These are phyloP conservation scores for Diaporthe eres DNA, from an alignment of 2,329 filamentous ascomycete species.

Conservation along the genomic window DNA sequence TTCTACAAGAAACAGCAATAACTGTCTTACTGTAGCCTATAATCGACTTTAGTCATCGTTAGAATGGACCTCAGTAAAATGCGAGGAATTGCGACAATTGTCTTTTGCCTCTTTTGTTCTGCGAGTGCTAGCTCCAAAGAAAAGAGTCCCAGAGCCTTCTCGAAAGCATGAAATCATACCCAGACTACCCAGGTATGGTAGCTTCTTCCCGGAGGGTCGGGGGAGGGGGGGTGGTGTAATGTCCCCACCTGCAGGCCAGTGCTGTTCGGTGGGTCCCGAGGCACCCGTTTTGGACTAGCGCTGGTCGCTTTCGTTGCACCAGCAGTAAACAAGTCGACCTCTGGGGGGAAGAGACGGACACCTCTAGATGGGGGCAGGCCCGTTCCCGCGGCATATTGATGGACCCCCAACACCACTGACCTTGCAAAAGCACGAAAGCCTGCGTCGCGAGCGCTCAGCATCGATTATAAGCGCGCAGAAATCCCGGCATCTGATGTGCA, in stretches of 20 bases:
- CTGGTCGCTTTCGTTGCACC: not conserved
- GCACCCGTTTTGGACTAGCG: constrained; percentile 35
- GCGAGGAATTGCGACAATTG: not conserved
- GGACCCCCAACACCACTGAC: constrained; percentile 17
- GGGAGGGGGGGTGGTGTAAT: not conserved
- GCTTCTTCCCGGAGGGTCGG: no score
- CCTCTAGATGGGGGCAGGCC: constrained; percentile 33
- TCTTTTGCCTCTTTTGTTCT: not conserved
- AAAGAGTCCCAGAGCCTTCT: no score
- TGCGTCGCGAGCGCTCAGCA: constrained; percentile 37
- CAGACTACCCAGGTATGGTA: no score
- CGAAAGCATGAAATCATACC: not conserved
- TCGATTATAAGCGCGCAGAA: constrained; percentile 41
- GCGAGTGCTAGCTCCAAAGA: not conserved
- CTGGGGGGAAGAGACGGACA: constrained; percentile 4
- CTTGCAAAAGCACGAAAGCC: constrained; percentile 28
- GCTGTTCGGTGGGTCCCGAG: constrained; percentile 6
- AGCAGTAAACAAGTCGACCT: constrained; percentile 38
- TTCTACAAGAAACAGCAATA: constrained; percentile 5
- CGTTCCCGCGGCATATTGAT: constrained; percentile 37
- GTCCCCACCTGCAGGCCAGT: not conserved
- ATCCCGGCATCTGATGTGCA: constrained; percentile 29
- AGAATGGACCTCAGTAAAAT: not conserved
- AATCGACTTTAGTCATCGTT: not conserved
- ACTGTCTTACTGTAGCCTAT: constrained; percentile 1